phyloP scores from a whole-genome alignment of 2,329 filamentous ascomycete species.

The Colletotrichum godetiae region DNA sequence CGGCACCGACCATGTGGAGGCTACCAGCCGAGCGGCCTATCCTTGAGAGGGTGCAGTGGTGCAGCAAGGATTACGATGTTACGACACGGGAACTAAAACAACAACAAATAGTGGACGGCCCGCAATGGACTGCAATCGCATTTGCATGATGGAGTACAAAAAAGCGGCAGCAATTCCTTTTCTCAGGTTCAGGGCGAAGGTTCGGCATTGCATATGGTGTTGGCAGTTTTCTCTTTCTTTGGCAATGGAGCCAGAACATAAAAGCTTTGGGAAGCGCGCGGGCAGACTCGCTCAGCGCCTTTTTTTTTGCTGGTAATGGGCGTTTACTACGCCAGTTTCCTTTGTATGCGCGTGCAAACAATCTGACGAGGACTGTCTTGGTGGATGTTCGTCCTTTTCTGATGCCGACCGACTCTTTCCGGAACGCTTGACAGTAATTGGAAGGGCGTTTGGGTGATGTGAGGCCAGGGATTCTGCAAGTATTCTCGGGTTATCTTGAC shows the following conservation, averaged over 20 bases:
- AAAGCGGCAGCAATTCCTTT: constrained; percentile 25
- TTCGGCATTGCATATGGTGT: constrained; percentile 32
- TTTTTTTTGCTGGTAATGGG: constrained; percentile 4
- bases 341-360: constrained; percentile 1
- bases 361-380: neutral
- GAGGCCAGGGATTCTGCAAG: neutral
- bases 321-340: constrained; percentile 2
- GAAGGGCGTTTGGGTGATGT: neutral
- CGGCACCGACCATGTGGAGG: neutral
- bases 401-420: neutral
- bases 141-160: constrained; percentile 30
- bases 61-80: constrained; percentile 32
- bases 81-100: constrained; percentile 32
- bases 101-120: constrained; percentile 2
- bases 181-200: constrained; percentile 13
- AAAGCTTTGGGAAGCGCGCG: constrained; percentile 14
- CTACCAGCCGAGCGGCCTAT: constrained; percentile 24
- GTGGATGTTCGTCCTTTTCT: neutral
- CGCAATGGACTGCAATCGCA: constrained; percentile 18
- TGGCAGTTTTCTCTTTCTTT: constrained; percentile 10
- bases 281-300: neutral
- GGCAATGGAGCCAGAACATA: constrained; percentile 1
- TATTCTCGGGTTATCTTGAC: neutral
- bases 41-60: constrained; percentile 23
- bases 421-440: neutral